Base-by-base conservation (phyloP, 345 rosid species). In the Adansonia digitata region DNA sequence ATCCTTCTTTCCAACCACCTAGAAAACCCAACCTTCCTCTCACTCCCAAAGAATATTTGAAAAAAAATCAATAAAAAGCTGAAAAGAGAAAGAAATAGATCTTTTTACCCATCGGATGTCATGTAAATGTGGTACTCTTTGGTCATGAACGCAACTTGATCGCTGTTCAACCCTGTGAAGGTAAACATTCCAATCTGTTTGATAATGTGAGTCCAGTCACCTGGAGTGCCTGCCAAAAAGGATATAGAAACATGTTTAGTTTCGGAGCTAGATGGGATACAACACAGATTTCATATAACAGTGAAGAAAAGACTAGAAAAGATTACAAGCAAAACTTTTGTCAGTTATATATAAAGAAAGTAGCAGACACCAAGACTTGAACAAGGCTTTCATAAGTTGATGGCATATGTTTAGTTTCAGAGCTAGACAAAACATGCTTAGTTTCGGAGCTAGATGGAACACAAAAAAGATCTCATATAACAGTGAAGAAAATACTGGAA, bases 171-270 rank as follows among this genome's bases (percentile, higher is more conserved):
- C 45, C 95, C 92, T 1, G 90, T 83, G 83, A 90, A 88, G 17
- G 91, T 85, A 75, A 85, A 90, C 94, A 90, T 87, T 72, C 94
- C 92, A 74, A 90, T 89, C 80, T 90, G 94, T 82, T 86, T 87
- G 77, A 81, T 81, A 34, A 90, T 87, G 86, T 90, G 94, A 79
- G 86, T 88, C 94, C 94, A 90, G 69, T 90, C 91, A 52, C 94
- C 94, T 10, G 92, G 88, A 73, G 92, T 90, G 61, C 92, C 94
- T 90, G 86, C 79, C 55, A 37, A 69, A 53, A 42, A 27, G 31
- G 45, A 52, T 63, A 35, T 18, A 12, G 27, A 40, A 65, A 53
- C 60, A 69, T 53, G 59, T 14, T 56, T 24, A 31, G 13, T 61
- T 42, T 34, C 17, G 2, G 43, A 8, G 3, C n/a, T 46, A 31